Evolutionary conservation across 306 rosid genomes (phyloP).

Genomic region (Prunus persica): Prunus_persica_NCBIv2 NC_034011.1:26229001-26229500

Average conservation of each 20-base stretch:
- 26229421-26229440: background rate
- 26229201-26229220: background rate
- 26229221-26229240: background rate
- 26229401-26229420: background rate
- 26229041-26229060: background rate
- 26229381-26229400: background rate
- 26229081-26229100: background rate
- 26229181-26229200: no score
- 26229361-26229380: background rate
- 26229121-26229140: background rate
- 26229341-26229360: conserved; percentile 16
- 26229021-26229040: background rate
- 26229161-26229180: background rate
- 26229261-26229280: background rate
- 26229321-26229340: background rate
- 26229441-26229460: background rate
- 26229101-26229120: background rate
- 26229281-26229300: no score
- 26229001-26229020: no score
- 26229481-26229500: no score
- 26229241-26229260: background rate
- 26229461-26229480: background rate
- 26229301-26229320: no score
- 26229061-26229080: background rate
- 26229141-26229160: background rate